These are phyloP conservation scores for Salix koriyanagi DNA, from an alignment of 345 rosid species.

Conservation along the genomic window DNA sequence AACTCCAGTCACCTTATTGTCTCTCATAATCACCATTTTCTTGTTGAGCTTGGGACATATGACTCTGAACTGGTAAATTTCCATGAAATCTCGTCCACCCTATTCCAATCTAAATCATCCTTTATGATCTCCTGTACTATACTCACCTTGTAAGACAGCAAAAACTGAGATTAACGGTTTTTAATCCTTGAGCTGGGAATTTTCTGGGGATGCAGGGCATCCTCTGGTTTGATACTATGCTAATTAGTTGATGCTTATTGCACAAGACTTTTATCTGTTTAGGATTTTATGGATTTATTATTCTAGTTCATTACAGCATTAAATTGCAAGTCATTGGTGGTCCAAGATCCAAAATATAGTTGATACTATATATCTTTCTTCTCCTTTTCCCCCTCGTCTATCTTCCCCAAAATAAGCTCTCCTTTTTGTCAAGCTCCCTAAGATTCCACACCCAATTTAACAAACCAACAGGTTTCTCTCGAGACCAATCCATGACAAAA, in stretches of 20 bases:
- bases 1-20: not conserved
- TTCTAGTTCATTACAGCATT: not conserved
- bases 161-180: not conserved
- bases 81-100: not conserved
- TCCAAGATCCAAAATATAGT: not conserved
- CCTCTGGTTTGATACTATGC: not conserved
- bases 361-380: not conserved
- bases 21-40: not conserved
- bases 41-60: constrained; percentile 5
- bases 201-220: not conserved
- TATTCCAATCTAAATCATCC: not conserved
- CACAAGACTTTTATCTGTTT: not conserved
- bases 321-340: not conserved
- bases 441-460: not conserved
- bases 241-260: not conserved
- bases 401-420: not conserved
- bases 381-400: not conserved
- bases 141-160: not conserved
- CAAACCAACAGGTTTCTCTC: not conserved
- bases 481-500: not conserved
- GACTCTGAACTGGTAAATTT: not conserved
- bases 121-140: not conserved
- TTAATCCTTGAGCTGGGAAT: not conserved
- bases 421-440: not conserved
- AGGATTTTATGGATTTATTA: not conserved